Evolutionary conservation across 2,329 filamentous ascomycete genomes (phyloP), one percentile per base, ranked within the genome.

Genomic region (Metarhizium sp.): DNA sequence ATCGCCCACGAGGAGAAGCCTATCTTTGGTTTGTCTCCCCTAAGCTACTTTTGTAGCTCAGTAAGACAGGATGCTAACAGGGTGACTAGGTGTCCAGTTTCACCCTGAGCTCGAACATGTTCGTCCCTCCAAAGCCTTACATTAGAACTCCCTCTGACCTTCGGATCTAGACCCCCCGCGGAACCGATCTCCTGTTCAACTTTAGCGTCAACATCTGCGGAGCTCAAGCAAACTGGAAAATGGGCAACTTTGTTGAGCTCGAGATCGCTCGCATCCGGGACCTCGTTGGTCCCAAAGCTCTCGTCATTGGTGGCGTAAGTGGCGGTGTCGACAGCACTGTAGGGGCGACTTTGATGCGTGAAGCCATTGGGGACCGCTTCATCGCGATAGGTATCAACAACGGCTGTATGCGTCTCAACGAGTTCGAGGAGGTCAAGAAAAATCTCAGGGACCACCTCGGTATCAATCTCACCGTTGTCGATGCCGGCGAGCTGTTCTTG

Each of bases 241-340:
- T 96, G 92, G 77, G 76, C 56, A 84, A 87, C 63, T 97, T 97
- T 65, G 78, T 89, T 8, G 81, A 89, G 59, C 80, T 88, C 65
- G 91, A 96, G 71, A 88, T 96, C 60, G 72, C 75, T 45, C 81
- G 90, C 56, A 96, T 97, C 66, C 79, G 90, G 34, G 79, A 85
- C 32, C 77, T 96, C 38, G 91, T 96, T 46, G 94, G 94, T 25
- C 80, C 86, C 32, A 86, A 80, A 55, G 91, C 82, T 1, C 92
- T 94, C 66, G 92, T 96, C 53, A 45, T 45, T 45, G 42, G 42
- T 6, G 42, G 16, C 6, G n/a, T 74, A 30, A 71, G 81, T 59
- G 91, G 91, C 60, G 92, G 92, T 64, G 92, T 96, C 16, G 92
- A 96, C 71, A 88, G 83, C 11, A 96, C 92, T 2, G 92, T 96